Evolutionary conservation across 805 yeast species (phyloP), one percentile per base, ranked within the genome.

Genomic region (Zygosaccharomyces bailii): DNA sequence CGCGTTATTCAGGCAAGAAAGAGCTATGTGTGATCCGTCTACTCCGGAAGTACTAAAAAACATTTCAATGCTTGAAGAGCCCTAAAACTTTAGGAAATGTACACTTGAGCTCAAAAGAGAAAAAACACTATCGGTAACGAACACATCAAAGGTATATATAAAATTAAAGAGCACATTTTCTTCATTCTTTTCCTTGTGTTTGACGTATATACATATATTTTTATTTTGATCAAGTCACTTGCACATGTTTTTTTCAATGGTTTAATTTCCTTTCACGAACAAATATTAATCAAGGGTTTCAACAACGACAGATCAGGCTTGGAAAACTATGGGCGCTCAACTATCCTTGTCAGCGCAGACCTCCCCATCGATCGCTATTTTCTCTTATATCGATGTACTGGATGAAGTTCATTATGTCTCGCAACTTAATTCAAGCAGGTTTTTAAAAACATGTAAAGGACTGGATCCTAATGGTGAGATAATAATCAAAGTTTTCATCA

Each of bases 351-450:
- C 88, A 61, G 86, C 96, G 7, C 96, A 96, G 9, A 81, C 95
- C 2, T 88, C 96, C 1, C 89, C 95, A 2, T 86, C 96, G 1
- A 86, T 91, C 56, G 96, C 95, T 5, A 74, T 89, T 2, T 88
- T 91, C 17, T 90, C 97, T 1, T 91, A 90, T 54, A 78, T 91
- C 21, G 89, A 89, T 56, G 87, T 86, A 34, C 71, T 91, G 8
- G 80, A 80, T 18, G 80, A 81, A 48, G 73, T 85, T 31, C 91
- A 86, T 55, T 91, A 87, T 60, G 73, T 83, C 1, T 79, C 82
- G 43, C 82, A 85, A 34, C 66, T 89, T 36, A 88, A 89, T 45
- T 80, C 89, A 36, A 82, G 95, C 7, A 74, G 96, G 42, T 90
- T 90, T 63, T 73, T 91, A 45, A 90, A 89, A 63, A 84, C 96